phyloP scores from a whole-genome alignment of 1,139 yeast genomes.

The Maudiozyma humilis region DNA sequence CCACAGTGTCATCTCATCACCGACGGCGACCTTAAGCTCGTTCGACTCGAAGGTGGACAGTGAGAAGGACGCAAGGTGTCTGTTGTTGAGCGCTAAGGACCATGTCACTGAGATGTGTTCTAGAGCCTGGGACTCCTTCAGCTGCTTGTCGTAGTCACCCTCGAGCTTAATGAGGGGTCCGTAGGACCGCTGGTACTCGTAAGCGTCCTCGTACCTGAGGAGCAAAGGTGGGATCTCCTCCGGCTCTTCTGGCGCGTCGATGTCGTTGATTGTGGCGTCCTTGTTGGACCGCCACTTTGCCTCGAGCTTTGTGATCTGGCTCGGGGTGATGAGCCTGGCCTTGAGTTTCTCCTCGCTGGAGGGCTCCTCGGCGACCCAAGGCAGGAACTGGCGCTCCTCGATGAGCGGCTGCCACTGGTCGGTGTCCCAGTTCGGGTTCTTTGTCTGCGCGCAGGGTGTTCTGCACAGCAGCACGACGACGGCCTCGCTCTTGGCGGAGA shows the following conservation, averaged over 20 bases:
- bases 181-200: conserved; percentile 76
- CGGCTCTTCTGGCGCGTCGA: conserved; percentile 44
- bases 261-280: conserved; percentile 58
- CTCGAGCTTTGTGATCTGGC: conserved; percentile 68
- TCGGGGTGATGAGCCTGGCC: conserved; percentile 48
- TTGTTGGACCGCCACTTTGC: conserved; percentile 72
- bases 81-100: conserved; percentile 60
- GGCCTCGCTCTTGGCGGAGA: conserved; percentile 78
- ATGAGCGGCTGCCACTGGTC: conserved; percentile 82
- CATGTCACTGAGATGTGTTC: conserved; percentile 69
- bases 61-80: conserved; percentile 62
- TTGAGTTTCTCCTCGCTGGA: conserved; percentile 52
- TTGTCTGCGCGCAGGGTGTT: conserved; percentile 76
- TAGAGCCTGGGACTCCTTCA: conserved; percentile 73
- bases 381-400: conserved; percentile 65
- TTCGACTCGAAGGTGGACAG: conserved; percentile 60
- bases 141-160: conserved; percentile 66
- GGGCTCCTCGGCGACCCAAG: conserved; percentile 76
- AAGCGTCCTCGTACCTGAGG: conserved; percentile 74
- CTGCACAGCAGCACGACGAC: conserved; percentile 85
- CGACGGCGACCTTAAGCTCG: conserved; percentile 70
- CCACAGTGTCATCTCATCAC: conserved; percentile 68
- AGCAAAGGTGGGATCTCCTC: conserved; percentile 63
- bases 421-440: conserved; percentile 78
- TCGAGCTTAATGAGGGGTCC: conserved; percentile 79